Percentiles rank a stretch among this genome's conserved stretches.
Conservation (phyloP, 441 rosid species). For the Bocquillonia castaneifolia region DNA sequence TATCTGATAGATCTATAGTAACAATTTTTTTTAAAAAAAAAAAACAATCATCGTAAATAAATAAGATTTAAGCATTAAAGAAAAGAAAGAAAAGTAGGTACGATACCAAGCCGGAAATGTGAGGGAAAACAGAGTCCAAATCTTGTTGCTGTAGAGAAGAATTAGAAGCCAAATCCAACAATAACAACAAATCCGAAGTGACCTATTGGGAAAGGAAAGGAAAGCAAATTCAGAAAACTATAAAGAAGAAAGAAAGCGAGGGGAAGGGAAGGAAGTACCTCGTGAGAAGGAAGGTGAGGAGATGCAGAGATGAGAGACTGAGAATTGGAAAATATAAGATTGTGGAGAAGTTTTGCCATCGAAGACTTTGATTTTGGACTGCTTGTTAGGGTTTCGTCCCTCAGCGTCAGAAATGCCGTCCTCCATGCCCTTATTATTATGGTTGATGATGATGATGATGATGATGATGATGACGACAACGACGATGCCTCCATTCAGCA, state of each 20-base stretch:
- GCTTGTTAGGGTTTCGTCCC: conserved; percentile 61
- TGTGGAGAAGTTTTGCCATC: conserved; percentile 42
- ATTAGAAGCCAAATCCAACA: conserved; percentile 51
- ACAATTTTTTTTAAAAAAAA: background rate
- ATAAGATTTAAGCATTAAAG: background rate
- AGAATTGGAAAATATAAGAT: conserved; percentile 56
- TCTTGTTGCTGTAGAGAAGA: conserved; percentile 26
- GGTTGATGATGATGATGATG: conserved; percentile 30
- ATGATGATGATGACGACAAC: too few species aligned
- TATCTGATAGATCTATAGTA: conserved; percentile 48
- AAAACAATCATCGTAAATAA: background rate
- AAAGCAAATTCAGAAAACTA: background rate
- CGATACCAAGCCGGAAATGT: conserved; percentile 41
- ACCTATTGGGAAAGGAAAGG: conserved; percentile 27
- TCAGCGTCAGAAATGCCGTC: conserved; percentile 66
- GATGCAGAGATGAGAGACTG: conserved; percentile 50
- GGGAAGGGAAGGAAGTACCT: conserved; percentile 31
- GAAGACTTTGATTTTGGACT: conserved; percentile 36
- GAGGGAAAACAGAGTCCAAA: conserved; percentile 23
- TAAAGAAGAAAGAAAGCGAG: background rate
- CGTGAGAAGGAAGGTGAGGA: conserved; percentile 59
- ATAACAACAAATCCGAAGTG: conserved; percentile 46
- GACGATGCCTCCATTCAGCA: conserved; percentile 17
- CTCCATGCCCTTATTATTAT: conserved; percentile 55
- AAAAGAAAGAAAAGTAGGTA: background rate